Conservation (phyloP, 2,329 filamentous ascomycete genomes). For the Paraconiothyrium brasiliense region DNA sequence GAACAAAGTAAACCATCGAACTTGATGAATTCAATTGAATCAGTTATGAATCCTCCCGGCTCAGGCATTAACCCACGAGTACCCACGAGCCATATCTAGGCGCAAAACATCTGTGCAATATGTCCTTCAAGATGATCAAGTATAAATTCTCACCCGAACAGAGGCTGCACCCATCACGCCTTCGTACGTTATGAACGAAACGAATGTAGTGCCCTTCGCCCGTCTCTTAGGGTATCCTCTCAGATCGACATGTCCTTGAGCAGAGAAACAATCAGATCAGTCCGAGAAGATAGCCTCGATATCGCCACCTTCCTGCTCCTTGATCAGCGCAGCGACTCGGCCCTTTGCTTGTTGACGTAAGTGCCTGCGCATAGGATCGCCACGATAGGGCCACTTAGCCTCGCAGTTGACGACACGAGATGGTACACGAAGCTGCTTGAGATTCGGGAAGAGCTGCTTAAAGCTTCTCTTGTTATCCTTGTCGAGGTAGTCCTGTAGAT, state of each 20-base stretch:
- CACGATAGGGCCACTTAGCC: constrained; percentile 7
- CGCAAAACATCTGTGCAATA: neutral
- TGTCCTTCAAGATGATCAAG: too few relatives aligned
- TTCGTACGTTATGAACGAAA: neutral
- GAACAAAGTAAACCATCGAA: too few relatives aligned
- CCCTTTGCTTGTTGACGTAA: constrained; percentile 3
- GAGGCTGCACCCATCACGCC: neutral
- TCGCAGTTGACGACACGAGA: constrained; percentile 9
- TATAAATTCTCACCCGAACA: neutral
- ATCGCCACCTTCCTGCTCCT: constrained; percentile 17
- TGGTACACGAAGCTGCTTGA: constrained; percentile 12
- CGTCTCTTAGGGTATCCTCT: neutral
- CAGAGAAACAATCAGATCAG: neutral
- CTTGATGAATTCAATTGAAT: too few relatives aligned
- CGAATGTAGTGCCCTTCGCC: neutral
- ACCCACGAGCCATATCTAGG: neutral
- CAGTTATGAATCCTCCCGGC: too few relatives aligned
- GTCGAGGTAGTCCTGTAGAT: constrained; percentile 6
- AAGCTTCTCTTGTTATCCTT: constrained; percentile 10
- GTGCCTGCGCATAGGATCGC: constrained; percentile 10
- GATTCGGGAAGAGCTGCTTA: constrained; percentile 10
- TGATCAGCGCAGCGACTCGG: constrained; percentile 4
- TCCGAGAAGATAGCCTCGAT: constrained; percentile 14
- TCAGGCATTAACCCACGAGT: too few relatives aligned
- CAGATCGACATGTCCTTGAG: neutral